Evolutionary conservation across 2,329 filamentous ascomycete genomes (phyloP).

Genomic region (Pseudocercospora eumusae): DNA sequence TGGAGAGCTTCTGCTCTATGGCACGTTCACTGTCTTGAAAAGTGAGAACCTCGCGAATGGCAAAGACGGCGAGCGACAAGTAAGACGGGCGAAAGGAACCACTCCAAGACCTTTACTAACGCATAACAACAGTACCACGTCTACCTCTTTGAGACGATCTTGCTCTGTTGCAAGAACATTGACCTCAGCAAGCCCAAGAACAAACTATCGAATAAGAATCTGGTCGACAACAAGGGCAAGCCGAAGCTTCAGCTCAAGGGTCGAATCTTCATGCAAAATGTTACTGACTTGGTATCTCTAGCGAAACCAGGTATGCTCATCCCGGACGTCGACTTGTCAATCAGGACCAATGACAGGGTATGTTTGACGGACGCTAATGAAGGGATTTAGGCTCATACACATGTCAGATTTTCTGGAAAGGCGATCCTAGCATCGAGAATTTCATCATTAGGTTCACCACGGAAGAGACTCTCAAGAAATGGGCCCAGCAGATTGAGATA

Average conservation of each 20-base stretch:
- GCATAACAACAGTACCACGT: slow-evolving; percentile 76
- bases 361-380: slow-evolving; percentile 31
- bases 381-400: slow-evolving; percentile 74
- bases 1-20: slow-evolving; percentile 82
- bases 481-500: slow-evolving; percentile 75
- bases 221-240: slow-evolving; percentile 72
- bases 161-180: slow-evolving; percentile 95
- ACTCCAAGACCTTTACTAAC: background rate
- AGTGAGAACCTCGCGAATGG: slow-evolving; percentile 48
- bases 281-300: slow-evolving; percentile 87
- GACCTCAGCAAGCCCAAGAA: slow-evolving; percentile 78
- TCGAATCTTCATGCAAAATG: slow-evolving; percentile 98
- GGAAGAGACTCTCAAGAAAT: slow-evolving; percentile 91
- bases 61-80: slow-evolving; percentile 88
- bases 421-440: slow-evolving; percentile 91
- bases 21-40: slow-evolving; percentile 88
- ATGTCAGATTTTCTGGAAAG: slow-evolving; percentile 98
- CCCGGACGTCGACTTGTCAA: slow-evolving; percentile 20
- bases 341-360: slow-evolving; percentile 34
- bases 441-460: slow-evolving; percentile 93
- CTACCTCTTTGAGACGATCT: slow-evolving; percentile 92
- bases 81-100: slow-evolving; percentile 45
- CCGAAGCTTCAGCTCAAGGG: slow-evolving; percentile 84
- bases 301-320: slow-evolving; percentile 74
- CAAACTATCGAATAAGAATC: slow-evolving; percentile 70